Conservation (phyloP, 352 stramenopile species). For the Pythium pyrilobum region DNA sequence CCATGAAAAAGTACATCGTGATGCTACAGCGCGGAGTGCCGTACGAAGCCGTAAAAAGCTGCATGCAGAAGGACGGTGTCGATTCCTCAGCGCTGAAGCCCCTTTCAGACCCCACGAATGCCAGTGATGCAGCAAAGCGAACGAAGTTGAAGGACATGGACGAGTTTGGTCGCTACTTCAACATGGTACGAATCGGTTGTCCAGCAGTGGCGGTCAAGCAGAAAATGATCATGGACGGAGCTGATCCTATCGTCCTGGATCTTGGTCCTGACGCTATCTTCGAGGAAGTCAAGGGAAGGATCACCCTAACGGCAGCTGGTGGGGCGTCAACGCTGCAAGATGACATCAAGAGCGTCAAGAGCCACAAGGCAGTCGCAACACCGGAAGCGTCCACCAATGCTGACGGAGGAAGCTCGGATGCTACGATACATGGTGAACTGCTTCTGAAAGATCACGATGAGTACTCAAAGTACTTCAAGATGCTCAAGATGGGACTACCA, state of each 20-base stretch:
- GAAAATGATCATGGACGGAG: slow-evolving; percentile 90
- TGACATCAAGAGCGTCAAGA: slow-evolving; percentile 52
- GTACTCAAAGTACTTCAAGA: slow-evolving; percentile 91
- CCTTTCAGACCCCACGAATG: background rate
- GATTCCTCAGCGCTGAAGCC: slow-evolving; percentile 35
- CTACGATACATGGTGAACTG: background rate
- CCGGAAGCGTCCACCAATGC: slow-evolving; percentile 1
- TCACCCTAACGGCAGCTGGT: slow-evolving; percentile 13
- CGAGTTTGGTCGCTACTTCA: slow-evolving; percentile 88
- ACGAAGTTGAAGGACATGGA: slow-evolving; percentile 54
- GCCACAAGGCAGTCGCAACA: slow-evolving; percentile 5
- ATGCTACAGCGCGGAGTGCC: slow-evolving; percentile 70
- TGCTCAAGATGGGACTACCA: slow-evolving; percentile 89
- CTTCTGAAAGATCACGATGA: slow-evolving; percentile 54
- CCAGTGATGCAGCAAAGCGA: background rate
- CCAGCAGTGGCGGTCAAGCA: slow-evolving; percentile 87
- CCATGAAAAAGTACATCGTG: slow-evolving; percentile 39
- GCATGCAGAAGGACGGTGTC: slow-evolving; percentile 58
- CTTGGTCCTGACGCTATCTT: slow-evolving; percentile 55
- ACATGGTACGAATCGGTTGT: slow-evolving; percentile 92
- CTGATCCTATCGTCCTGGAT: slow-evolving; percentile 62
- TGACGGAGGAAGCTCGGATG: background rate
- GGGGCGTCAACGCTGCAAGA: slow-evolving; percentile 42
- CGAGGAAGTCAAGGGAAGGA: slow-evolving; percentile 55
- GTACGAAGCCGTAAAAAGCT: slow-evolving; percentile 68